Percentiles rank a stretch among this genome's conserved stretches.
phyloP scores from a whole-genome alignment of 2,329 filamentous ascomycete genomes.

The Hymenoscyphus linearis region DNA sequence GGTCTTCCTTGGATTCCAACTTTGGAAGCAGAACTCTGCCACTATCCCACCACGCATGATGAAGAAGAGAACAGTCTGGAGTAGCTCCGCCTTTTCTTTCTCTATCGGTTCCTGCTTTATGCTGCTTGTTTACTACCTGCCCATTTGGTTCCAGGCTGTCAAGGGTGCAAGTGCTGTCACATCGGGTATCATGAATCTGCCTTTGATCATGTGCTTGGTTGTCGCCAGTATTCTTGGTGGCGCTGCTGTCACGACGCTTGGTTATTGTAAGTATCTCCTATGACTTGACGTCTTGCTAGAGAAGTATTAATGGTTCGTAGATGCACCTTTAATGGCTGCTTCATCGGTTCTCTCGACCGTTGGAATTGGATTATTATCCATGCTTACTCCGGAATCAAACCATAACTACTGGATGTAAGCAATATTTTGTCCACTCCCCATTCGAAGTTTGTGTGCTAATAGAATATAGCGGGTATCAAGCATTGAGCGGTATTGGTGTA shows the following conservation, averaged over 20 bases:
- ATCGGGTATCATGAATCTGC: slow-evolving; percentile 33
- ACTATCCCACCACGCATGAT: slow-evolving; percentile 36
- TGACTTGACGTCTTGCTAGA: background rate
- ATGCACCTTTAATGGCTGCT: slow-evolving; percentile 12
- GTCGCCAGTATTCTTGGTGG: slow-evolving; percentile 30
- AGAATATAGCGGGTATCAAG: slow-evolving; percentile 42
- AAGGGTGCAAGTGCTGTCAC: slow-evolving; percentile 29
- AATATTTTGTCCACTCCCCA: background rate
- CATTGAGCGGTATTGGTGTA: slow-evolving; percentile 48
- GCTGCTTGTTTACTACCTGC: slow-evolving; percentile 39
- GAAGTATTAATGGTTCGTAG: background rate
- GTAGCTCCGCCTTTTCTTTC: slow-evolving; percentile 9
- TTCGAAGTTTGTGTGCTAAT: background rate
- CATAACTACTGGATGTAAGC: slow-evolving; percentile 45
- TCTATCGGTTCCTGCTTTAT: slow-evolving; percentile 36
- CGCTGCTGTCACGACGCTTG: slow-evolving; percentile 24
- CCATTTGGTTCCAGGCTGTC: slow-evolving; percentile 43
- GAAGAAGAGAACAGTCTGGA: slow-evolving; percentile 35
- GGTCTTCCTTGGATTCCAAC: slow-evolving; percentile 11
- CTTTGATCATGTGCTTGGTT: slow-evolving; percentile 28
- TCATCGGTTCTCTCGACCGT: slow-evolving; percentile 26
- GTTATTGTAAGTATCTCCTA: slow-evolving; percentile 11
- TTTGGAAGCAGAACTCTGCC: slow-evolving; percentile 13
- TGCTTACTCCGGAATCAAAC: slow-evolving; percentile 42
- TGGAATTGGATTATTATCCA: slow-evolving; percentile 50